A percentile compares a stretch with the other conserved stretches of the same genome.
phyloP scores from a whole-genome alignment of 1,284 basidiomycete genomes.

The Boletellus deceptivus region DNA sequence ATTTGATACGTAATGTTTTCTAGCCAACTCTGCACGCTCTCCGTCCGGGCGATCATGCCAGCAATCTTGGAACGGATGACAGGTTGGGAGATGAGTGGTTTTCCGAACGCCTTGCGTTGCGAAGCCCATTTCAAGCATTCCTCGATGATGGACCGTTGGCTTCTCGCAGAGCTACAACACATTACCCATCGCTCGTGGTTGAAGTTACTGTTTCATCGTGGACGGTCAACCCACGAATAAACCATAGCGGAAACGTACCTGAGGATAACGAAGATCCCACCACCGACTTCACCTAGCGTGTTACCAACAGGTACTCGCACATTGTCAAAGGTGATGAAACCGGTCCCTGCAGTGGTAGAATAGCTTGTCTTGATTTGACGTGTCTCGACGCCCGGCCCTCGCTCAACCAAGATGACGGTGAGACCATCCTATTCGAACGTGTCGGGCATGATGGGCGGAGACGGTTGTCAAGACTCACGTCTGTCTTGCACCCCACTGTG shows the following conservation, averaged over 20 bases:
- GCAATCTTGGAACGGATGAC: slow-evolving; percentile 74
- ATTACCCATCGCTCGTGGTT: slow-evolving; percentile 69
- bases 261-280: slow-evolving; percentile 72
- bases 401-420: slow-evolving; percentile 73
- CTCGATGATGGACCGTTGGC: slow-evolving; percentile 48
- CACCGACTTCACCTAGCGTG: slow-evolving; percentile 78
- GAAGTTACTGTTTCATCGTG: slow-evolving; percentile 45
- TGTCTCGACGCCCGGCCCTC: slow-evolving; percentile 72
- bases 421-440: slow-evolving; percentile 25
- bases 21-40: slow-evolving; percentile 78
- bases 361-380: slow-evolving; percentile 79
- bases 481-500: slow-evolving; percentile 66
- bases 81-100: slow-evolving; percentile 67
- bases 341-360: slow-evolving; percentile 69
- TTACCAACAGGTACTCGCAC: slow-evolving; percentile 78
- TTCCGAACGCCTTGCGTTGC: slow-evolving; percentile 68
- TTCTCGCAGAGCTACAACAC: slow-evolving; percentile 55
- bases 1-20: slow-evolving; percentile 92
- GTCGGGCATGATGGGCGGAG: background rate
- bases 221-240: background rate
- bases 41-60: slow-evolving; percentile 61
- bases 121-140: slow-evolving; percentile 62
- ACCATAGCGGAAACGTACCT: slow-evolving; percentile 15
- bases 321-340: slow-evolving; percentile 80
- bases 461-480: slow-evolving; percentile 36